Percentiles rank a stretch among this genome's conserved stretches.
phyloP scores from a whole-genome alignment of 176 grass and related monocot genomes.

The Rhipidocladum racemiflorum region DNA sequence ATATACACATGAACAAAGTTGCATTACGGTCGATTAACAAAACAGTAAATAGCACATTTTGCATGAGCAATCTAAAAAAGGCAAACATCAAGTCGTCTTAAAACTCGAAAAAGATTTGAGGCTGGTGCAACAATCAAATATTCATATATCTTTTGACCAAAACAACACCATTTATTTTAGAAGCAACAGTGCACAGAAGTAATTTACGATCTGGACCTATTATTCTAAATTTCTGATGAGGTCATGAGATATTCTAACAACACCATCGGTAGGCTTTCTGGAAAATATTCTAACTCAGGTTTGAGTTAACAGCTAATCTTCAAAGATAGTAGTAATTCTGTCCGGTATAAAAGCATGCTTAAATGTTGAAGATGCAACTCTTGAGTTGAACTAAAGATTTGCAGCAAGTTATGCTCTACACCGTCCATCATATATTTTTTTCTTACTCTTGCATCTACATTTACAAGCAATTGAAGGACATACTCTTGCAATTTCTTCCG shows the following conservation, averaged over 20 bases:
- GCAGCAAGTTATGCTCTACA: constrained; percentile 2
- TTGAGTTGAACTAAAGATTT: neutral
- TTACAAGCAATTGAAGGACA: constrained; percentile 20
- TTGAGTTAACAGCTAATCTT: neutral
- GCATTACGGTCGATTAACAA: neutral
- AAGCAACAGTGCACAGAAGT: too few relatives aligned
- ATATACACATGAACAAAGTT: constrained; percentile 10
- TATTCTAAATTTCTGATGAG: neutral
- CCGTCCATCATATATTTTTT: constrained; percentile 6
- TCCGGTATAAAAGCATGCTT: neutral
- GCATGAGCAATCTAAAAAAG: neutral
- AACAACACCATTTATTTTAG: neutral
- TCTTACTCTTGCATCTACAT: constrained; percentile 12
- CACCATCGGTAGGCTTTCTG: neutral
- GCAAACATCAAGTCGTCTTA: neutral
- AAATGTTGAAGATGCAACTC: constrained; percentile 3
- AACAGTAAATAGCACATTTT: neutral
- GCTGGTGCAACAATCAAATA: neutral
- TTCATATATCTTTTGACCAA: neutral
- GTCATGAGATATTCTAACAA: too few relatives aligned
- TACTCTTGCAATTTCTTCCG: constrained; percentile 83
- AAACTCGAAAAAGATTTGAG: neutral
- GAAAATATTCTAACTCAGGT: neutral
- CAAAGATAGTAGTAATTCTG: neutral
- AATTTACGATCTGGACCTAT: neutral